Evolutionary conservation across 1,284 basidiomycete species (phyloP), one percentile per base, ranked within the genome.

Genomic region (Irpex lacteus): DNA sequence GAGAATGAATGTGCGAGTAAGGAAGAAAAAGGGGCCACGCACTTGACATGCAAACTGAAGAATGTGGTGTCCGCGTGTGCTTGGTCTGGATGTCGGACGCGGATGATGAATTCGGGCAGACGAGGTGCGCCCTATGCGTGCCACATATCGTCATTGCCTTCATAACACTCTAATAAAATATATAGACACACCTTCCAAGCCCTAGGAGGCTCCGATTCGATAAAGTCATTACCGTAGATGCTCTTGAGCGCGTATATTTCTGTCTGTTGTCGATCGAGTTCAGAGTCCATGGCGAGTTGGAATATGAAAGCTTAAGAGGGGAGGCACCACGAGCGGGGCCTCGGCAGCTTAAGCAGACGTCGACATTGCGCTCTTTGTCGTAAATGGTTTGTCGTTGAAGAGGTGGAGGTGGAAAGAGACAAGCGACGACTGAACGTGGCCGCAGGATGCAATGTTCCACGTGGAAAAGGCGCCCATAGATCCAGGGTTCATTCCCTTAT

Each of bases 221-320:
- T 80, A 71, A 91, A 92, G 70, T 91, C 86, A 66, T 89, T 83
- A 68, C 81, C 88, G 77, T 90, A 93, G 66, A 93, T 93, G 66
- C 90, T 88, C 75, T 86, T 84, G 67, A 93, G 80, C 53, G 85
- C 89, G 60, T 87, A 89, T 69, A 92, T 89, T 81, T 93, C 91
- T 67, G 84, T 77, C 68, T 86, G 80, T 77, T 92, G 90, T 73
- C 82, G 79, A 80, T 90, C 88, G 67, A 82, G 81, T 60, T 70
- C 66, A 67, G 85, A 81, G 76, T 90, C 89, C 90, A 91, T 91
- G 67, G 64, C 62, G 65, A 26, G 65, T 44, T 53, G 68, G 64
- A 59, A 65, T 68, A 66, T 68, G 66, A 66, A 66, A 72, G 68
- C 72, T 74, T 73, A 71, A 76, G 73, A 82, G 80, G 81, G 80